These are phyloP conservation scores for Carpinus fangiana DNA, from an alignment of 306 rosid genomes.

Conservation along the genomic window DNA sequence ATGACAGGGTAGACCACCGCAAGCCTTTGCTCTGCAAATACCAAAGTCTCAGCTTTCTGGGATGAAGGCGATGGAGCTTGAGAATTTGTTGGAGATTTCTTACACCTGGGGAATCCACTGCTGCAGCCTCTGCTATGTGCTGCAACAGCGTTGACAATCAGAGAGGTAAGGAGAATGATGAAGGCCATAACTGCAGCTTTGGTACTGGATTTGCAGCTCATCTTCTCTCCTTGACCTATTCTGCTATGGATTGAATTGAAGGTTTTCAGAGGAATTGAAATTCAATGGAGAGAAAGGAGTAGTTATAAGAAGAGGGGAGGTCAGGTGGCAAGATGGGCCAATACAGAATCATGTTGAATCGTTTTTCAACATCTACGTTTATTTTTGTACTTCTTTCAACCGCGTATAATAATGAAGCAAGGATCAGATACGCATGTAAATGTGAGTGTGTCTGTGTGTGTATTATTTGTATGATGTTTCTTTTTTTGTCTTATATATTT, in stretches of 20 bases:
- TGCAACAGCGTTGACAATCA: conserved; percentile 24
- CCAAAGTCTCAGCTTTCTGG: conserved; percentile 27
- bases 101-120: conserved; percentile 16
- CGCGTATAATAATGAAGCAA: too few relatives aligned
- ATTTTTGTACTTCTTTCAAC: too few relatives aligned
- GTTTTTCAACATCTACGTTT: neutral
- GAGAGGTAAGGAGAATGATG: conserved; percentile 35
- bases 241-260: neutral
- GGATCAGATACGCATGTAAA: too few relatives aligned
- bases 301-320: neutral
- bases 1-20: conserved; percentile 60
- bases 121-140: conserved; percentile 41
- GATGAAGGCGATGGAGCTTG: conserved; percentile 36
- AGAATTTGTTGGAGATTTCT: conserved; percentile 6
- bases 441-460: too few relatives aligned
- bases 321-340: neutral
- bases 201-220: conserved; percentile 26
- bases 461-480: too few relatives aligned
- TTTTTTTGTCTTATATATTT: too few relatives aligned
- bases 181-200: conserved; percentile 32
- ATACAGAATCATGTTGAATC: neutral
- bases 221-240: conserved; percentile 16
- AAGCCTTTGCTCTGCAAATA: conserved; percentile 71
- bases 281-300: neutral
- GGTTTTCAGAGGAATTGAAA: neutral